phyloP scores from a whole-genome alignment of 148 eudicot species.

The Rhododendron williamsianum region DNA sequence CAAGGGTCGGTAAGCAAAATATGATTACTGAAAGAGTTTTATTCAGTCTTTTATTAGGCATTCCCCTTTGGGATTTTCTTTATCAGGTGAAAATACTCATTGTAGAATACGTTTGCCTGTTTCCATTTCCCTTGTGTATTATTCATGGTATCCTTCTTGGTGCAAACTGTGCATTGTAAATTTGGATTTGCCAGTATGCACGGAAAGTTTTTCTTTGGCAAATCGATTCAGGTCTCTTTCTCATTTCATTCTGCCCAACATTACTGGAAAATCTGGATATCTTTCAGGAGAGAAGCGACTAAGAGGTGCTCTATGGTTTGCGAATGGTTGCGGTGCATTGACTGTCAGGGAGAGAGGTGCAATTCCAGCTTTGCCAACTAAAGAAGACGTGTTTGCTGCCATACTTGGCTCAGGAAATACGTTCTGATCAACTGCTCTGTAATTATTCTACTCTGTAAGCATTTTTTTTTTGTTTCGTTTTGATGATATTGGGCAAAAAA shows the following conservation, averaged over 20 bases:
- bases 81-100: background rate
- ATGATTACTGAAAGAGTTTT: background rate
- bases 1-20: background rate
- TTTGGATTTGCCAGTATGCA: background rate
- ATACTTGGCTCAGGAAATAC: slow-evolving; percentile 57
- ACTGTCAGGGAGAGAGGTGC: slow-evolving; percentile 96
- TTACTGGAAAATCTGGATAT: background rate
- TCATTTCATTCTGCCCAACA: background rate
- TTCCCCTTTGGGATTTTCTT: background rate
- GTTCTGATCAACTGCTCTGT: background rate
- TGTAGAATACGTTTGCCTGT: background rate
- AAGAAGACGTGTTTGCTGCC: slow-evolving; percentile 55
- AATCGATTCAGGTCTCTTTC: background rate
- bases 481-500: background rate
- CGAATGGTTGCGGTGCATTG: slow-evolving; percentile 89
- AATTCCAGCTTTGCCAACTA: slow-evolving; percentile 90
- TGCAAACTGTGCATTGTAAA: background rate
- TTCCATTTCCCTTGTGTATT: background rate
- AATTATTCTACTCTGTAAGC: background rate
- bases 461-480: too few species aligned
- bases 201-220: background rate
- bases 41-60: background rate
- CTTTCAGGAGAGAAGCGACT: slow-evolving; percentile 59
- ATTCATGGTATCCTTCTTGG: background rate
- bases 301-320: slow-evolving; percentile 77